Evolutionary conservation across 2,329 filamentous ascomycete species (phyloP), one percentile per base, ranked within the genome.

Genomic region (Aspergillus ochraceus): DNA sequence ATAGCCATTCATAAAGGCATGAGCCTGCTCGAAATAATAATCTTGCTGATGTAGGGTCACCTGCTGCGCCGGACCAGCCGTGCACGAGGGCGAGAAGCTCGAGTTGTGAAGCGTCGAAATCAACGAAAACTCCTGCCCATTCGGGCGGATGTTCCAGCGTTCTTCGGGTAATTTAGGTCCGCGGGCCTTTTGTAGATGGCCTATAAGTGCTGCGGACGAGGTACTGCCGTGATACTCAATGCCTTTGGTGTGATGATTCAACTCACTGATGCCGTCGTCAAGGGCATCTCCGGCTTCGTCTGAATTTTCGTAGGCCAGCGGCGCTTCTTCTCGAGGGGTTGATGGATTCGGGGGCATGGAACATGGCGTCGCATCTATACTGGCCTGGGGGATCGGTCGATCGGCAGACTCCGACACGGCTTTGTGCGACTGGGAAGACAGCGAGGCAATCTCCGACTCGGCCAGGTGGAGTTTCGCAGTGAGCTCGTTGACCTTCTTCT

Each of bases 161-260:
- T 64, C 64, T 49, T 64, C 66, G 4, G 57, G 58, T 14, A 62
- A 59, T 24, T 62, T 64, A 1, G 67, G 68, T 2, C 70, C 72
- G 3, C 69, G 66, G 2, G 66, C 61, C 55, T 70, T 74, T 57
- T 79, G 71, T 4, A 82, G 66, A 54, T 78, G 76, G 2, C 76
- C 79, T 10, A 82, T 71, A 2, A 80, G 72, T 4, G 80, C 78
- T 1, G 80, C 76, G 2, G 77, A 79, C 0, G 80, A 82, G 1
- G 79, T 79, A 59, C 76, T 80, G 4, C 80, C 80, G 59, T 82
- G 80, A 42, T 80, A 82, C 61, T 82, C 80, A 32, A 80, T 75
- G 55, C 75, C 77, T 29, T 75, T 76, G 0, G 79, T 83, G 49
- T 81, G 78, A 11, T 71, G 71, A 58, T 81, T 81, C 42, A 81